Conservation (phyloP, 2,329 filamentous ascomycete species). For the Aureobasidium vineae region DNA sequence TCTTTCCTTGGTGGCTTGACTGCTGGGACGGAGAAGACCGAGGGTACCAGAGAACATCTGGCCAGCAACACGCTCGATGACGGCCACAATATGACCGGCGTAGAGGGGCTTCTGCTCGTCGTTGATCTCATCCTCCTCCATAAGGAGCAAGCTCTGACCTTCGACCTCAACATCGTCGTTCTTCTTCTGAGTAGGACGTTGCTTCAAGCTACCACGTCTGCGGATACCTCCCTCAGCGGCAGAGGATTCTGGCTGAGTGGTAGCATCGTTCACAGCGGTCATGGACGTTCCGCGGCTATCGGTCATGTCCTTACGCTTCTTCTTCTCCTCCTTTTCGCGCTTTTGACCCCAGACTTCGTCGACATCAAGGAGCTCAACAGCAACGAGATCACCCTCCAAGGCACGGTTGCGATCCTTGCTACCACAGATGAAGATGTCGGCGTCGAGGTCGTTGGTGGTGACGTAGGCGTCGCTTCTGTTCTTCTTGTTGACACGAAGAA, state of each 20-base stretch:
- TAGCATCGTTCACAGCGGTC: slow-evolving; percentile 61
- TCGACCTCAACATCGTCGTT: slow-evolving; percentile 99
- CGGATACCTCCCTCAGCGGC: slow-evolving; percentile 80
- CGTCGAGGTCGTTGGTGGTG: slow-evolving; percentile 89
- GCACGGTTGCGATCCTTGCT: slow-evolving; percentile 98
- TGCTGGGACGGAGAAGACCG: slow-evolving; percentile 89
- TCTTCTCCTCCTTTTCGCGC: slow-evolving; percentile 99
- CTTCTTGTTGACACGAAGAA: slow-evolving; percentile 99
- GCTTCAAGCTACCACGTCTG: slow-evolving; percentile 88
- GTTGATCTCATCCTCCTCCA: slow-evolving; percentile 98
- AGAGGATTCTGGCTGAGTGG: slow-evolving; percentile 58
- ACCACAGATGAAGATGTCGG: slow-evolving; percentile 98
- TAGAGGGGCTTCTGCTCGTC: slow-evolving; percentile 98
- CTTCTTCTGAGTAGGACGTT: slow-evolving; percentile 98
- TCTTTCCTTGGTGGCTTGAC: slow-evolving; percentile 98
- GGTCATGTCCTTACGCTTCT: slow-evolving; percentile 98
- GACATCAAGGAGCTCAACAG: slow-evolving; percentile 92
- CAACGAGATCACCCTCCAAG: slow-evolving; percentile 91
- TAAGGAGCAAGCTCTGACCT: slow-evolving; percentile 91
- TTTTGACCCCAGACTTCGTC: slow-evolving; percentile 99
- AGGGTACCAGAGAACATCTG: slow-evolving; percentile 98
- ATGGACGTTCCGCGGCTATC: slow-evolving; percentile 80
- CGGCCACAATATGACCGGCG: slow-evolving; percentile 93
- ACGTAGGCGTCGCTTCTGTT: slow-evolving; percentile 98
- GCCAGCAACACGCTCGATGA: slow-evolving; percentile 93